Evolutionary conservation across 345 rosid species (phyloP), one percentile per base, ranked within the genome.

Genomic region (Eucalyptus erythrocorys): DNA sequence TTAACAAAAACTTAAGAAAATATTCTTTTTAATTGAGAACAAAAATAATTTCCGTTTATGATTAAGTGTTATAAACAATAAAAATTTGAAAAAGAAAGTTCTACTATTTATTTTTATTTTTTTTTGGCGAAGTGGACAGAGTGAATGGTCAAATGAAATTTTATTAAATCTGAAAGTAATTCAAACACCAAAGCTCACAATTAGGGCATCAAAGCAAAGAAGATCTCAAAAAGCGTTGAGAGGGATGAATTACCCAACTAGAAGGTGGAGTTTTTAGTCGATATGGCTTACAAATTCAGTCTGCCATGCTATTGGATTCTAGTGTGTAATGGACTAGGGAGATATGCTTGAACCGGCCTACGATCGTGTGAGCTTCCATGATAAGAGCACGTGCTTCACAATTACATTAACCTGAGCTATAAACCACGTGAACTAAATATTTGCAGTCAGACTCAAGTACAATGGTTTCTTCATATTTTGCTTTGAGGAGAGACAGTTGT

Each of bases 331-430:
- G 57, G 57, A 51, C 26, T 8, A 51, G 0, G 26, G 26, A 51
- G 26, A 3, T 21, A 51, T 51, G 57, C 57, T 51, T 51, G 10
- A 51, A 51, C 57, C 10, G 26, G 57, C 57, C 57, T 51, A 51
- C 3, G 57, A 0, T 51, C 57, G 7, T 51, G 10, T 51, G 57
- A 51, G 57, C 57, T 51, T 51, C 1, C 57, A 51, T 21, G 57
- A 51, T 51, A 21, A 51, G 26, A 51, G 57, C 57, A 51, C 26
- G 57, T 21, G 26, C 57, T 21, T 51, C 57, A 24, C 57, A 7
- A 51, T 51, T 1, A 19, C 26, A 51, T 19, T 51, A 51, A 51
- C 57, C 57, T 0, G 0, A 0, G 57, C 57, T 21, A 1, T 51
- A 51, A 51, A 51, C 2, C 57, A 51, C 57, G 57, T 1, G 26